Percentiles rank a stretch among this genome's conserved stretches.
Conservation (phyloP, 345 rosid species). For the Fremontodendron californicum region DNA sequence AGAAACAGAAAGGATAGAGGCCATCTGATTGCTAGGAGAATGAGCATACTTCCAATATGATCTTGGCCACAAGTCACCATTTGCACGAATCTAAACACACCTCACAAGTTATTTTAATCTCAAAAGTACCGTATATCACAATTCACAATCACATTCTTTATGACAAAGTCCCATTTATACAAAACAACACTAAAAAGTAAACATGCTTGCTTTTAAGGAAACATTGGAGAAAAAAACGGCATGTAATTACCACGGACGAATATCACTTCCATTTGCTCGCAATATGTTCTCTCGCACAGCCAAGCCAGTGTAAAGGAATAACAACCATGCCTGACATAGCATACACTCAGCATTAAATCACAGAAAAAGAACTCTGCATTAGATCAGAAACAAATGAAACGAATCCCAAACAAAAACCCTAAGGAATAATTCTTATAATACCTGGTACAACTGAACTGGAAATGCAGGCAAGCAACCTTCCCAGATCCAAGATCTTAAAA, state of each 20-base stretch:
- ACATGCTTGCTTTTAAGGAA: background rate
- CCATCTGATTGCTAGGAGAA: background rate
- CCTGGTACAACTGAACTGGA: slow-evolving; percentile 96
- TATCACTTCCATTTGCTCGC: slow-evolving; percentile 92
- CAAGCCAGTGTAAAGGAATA: too few relatives aligned
- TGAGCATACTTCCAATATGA: background rate
- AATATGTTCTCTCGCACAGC: too few relatives aligned
- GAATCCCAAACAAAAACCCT: background rate
- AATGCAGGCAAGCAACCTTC: slow-evolving; percentile 92
- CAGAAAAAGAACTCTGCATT: background rate
- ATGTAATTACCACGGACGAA: slow-evolving; percentile 75
- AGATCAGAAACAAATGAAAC: background rate
- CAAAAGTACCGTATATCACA: background rate
- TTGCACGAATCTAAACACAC: background rate
- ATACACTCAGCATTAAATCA: slow-evolving; percentile 5
- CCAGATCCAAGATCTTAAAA: slow-evolving; percentile 80
- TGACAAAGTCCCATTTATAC: background rate
- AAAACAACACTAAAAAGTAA: slow-evolving; percentile 20
- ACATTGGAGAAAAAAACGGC: background rate
- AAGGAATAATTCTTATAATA: slow-evolving; percentile 10
- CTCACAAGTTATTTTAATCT: background rate
- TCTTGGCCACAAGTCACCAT: background rate
- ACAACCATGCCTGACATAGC: slow-evolving; percentile 75
- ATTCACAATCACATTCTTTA: background rate
- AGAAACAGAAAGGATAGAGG: background rate